Evolutionary conservation across 2,329 filamentous ascomycete species (phyloP).

Genomic region (Diplodia sapinea): DNA sequence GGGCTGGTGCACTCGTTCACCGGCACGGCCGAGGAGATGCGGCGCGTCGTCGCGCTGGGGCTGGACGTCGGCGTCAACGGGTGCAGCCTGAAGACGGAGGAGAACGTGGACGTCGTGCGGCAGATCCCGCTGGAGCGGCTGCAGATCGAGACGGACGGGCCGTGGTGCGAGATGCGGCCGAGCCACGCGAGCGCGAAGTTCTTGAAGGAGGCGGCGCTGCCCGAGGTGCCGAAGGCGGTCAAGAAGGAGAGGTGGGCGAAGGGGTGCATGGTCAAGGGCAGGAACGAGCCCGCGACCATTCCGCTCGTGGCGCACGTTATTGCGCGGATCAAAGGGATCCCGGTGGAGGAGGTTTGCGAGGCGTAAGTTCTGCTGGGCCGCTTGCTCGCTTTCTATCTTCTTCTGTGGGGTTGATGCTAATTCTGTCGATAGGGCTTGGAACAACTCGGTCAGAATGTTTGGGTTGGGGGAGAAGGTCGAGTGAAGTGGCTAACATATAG

Average conservation of each 20-base stretch:
- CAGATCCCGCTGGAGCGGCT: constrained; percentile 78
- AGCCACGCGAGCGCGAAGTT: constrained; percentile 82
- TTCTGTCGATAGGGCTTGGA: constrained; percentile 41
- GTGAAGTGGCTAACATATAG: neutral
- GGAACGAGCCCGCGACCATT: constrained; percentile 92
- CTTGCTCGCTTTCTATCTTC: neutral
- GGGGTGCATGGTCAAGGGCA: constrained; percentile 88
- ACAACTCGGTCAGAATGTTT: constrained; percentile 49
- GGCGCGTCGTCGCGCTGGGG: constrained; percentile 45
- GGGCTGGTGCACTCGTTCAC: constrained; percentile 64
- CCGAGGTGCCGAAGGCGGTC: constrained; percentile 76
- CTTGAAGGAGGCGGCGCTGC: constrained; percentile 65
- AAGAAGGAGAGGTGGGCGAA: constrained; percentile 96
- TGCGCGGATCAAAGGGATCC: constrained; percentile 80
- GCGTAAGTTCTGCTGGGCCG: constrained; percentile 57
- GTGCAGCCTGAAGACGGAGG: constrained; percentile 85
- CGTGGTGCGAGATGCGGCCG: constrained; percentile 69
- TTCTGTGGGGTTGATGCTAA: neutral
- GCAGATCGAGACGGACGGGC: constrained; percentile 96
- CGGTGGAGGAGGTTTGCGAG: constrained; percentile 82
- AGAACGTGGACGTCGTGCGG: constrained; percentile 85
- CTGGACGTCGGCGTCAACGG: constrained; percentile 58
- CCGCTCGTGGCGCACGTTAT: constrained; percentile 86
- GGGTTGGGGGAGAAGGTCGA: constrained; percentile 42
- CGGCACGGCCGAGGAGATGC: constrained; percentile 51